These are phyloP conservation scores for Carex littledalei DNA, from an alignment of 176 grass and related monocot species.

Conservation along the genomic window DNA sequence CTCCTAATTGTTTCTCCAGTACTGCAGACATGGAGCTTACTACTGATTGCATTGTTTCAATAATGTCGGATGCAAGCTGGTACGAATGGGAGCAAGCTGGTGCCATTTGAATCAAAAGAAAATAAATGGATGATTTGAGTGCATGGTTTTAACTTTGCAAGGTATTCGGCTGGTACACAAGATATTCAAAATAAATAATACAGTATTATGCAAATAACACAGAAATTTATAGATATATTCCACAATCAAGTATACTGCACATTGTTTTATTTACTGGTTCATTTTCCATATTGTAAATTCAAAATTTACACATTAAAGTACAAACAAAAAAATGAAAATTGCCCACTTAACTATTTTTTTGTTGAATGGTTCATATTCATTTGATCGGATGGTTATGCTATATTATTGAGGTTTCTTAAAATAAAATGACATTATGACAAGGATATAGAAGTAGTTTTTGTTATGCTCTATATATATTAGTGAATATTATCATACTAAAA, in stretches of 20 bases:
- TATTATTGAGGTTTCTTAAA: background rate
- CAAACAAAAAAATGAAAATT: background rate
- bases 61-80: conserved; percentile 47
- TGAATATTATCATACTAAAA: background rate
- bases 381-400: background rate
- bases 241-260: background rate
- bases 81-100: conserved; percentile 62
- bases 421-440: background rate
- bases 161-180: background rate
- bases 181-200: background rate
- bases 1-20: conserved; percentile 46
- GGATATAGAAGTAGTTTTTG: background rate
- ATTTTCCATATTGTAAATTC: background rate
- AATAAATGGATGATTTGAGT: background rate
- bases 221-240: background rate
- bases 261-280: background rate
- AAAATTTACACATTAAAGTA: background rate
- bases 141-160: background rate
- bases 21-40: conserved; percentile 53
- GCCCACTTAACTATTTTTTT: background rate
- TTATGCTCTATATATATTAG: background rate
- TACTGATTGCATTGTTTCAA: conserved; percentile 77
- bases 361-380: background rate
- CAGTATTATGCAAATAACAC: background rate
- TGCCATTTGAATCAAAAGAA: background rate